Percentiles rank a stretch among this genome's conserved stretches.
phyloP scores from a whole-genome alignment of 163 green algal species.

The Prototheca cutis region DNA sequence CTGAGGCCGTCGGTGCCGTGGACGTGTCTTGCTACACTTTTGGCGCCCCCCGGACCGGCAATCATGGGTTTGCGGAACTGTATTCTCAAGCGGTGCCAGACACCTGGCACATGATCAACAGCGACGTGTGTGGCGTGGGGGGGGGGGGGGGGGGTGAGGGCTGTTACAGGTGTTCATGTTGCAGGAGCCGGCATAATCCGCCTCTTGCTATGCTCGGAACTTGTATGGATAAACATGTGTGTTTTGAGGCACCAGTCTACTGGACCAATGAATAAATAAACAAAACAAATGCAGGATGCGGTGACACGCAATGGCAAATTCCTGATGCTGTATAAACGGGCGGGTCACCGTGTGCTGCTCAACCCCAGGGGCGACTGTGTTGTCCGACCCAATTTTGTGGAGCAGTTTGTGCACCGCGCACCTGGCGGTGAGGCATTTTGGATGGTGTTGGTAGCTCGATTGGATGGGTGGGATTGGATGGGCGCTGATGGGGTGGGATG shows the following conservation, averaged over 20 bases:
- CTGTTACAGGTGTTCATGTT: too few relatives aligned
- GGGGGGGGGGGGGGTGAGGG: too few relatives aligned
- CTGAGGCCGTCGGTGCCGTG: conserved; percentile 1
- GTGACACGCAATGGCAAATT: conserved; percentile 28
- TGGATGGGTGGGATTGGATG: too few relatives aligned
- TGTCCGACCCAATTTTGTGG: conserved; percentile 6
- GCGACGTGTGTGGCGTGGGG: conserved; percentile 7
- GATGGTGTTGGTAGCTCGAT: too few relatives aligned
- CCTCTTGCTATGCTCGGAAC: too few relatives aligned
- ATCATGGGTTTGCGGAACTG: conserved; percentile 28
- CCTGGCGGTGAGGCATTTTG: conserved; percentile 4
- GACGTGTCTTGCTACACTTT: conserved; percentile 11
- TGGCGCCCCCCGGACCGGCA: conserved; percentile 43
- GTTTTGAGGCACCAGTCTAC: too few relatives aligned
- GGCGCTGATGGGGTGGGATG: too few relatives aligned
- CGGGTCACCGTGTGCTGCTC: conserved; percentile 21
- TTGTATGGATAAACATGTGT: too few relatives aligned
- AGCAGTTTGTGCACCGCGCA: background rate
- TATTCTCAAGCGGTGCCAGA: conserved; percentile 2
- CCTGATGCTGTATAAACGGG: conserved; percentile 23
- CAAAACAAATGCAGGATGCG: background rate
- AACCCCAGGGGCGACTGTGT: conserved; percentile 22
- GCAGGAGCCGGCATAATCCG: too few relatives aligned
- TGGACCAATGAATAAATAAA: too few relatives aligned
- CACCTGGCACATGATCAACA: conserved; percentile 26